These are phyloP conservation scores for Tanacetum coccineum DNA, from an alignment of 129 eudicot species.

Conservation along the genomic window DNA sequence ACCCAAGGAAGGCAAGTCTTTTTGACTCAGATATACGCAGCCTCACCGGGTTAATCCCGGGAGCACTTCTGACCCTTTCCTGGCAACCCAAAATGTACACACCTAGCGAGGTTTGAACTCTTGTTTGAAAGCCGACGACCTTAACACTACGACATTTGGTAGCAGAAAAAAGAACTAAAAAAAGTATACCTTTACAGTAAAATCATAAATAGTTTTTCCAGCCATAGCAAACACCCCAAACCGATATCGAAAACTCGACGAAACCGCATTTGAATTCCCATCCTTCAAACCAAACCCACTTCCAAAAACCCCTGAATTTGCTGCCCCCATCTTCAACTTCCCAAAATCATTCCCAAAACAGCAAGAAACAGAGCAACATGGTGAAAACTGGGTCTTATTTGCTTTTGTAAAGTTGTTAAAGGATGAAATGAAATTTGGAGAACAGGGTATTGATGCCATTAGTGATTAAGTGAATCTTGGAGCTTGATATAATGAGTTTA, in stretches of 20 bases:
- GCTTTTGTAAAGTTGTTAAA: slow-evolving; percentile 22
- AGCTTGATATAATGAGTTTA: neutral
- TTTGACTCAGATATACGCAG: too few relatives aligned
- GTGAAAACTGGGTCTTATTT: slow-evolving; percentile 19
- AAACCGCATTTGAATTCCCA: slow-evolving; percentile 31
- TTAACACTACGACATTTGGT: too few relatives aligned
- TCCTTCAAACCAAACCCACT: slow-evolving; percentile 49
- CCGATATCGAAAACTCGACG: slow-evolving; percentile 31
- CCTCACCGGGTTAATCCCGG: too few relatives aligned
- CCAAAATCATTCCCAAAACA: slow-evolving; percentile 10
- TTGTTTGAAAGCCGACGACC: too few relatives aligned
- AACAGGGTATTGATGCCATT: slow-evolving; percentile 37
- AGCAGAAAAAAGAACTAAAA: neutral
- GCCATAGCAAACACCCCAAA: slow-evolving; percentile 53
- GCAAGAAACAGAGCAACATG: too few relatives aligned
- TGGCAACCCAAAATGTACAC: too few relatives aligned
- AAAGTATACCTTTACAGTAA: slow-evolving; percentile 59
- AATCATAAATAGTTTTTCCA: slow-evolving; percentile 72
- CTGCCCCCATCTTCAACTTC: slow-evolving; percentile 35
- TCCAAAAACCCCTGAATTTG: slow-evolving; percentile 47
- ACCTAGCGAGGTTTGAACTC: too few relatives aligned
- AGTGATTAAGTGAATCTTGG: neutral
- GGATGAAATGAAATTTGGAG: slow-evolving; percentile 19
- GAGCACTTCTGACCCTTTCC: too few relatives aligned
- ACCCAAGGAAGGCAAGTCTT: too few relatives aligned